These are phyloP conservation scores for Populus hybrid DNA, from an alignment of 441 rosid species.

Conservation along the genomic window DNA sequence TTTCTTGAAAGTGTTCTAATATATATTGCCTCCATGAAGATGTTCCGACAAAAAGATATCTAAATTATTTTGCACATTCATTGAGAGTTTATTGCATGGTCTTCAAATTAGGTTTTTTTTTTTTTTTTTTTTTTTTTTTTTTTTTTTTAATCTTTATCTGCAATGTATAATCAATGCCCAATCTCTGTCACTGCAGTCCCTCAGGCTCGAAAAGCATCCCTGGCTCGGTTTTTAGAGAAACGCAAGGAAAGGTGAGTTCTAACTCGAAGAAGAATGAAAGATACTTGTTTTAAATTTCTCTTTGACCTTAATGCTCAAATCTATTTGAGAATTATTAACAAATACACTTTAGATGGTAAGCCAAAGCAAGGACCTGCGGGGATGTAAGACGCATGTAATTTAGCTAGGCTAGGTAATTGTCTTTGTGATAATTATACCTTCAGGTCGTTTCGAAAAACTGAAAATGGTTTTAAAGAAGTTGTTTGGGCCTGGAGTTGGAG, in stretches of 20 bases:
- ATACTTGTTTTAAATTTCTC: neutral
- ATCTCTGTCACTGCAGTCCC: constrained; percentile 47
- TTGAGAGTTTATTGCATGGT: neutral
- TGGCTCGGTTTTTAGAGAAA: constrained; percentile 91
- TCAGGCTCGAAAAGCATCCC: constrained; percentile 84
- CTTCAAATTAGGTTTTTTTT: neutral
- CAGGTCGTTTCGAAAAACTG: neutral
- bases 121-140: neutral
- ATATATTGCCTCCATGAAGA: neutral
- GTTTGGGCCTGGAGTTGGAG: neutral
- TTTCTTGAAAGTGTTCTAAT: constrained; percentile 2
- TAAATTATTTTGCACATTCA: neutral
- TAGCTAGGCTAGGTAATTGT: neutral
- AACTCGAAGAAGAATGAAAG: neutral
- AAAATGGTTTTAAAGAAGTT: neutral
- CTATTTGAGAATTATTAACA: neutral
- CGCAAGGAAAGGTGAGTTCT: constrained; percentile 77
- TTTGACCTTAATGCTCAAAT: neutral
- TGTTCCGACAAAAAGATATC: neutral
- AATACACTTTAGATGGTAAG: neutral
- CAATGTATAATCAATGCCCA: constrained; percentile 3
- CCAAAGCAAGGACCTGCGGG: neutral
- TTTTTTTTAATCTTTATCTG: neutral
- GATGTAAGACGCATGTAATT: neutral
- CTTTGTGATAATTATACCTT: neutral